Evolutionary conservation across 2,329 filamentous ascomycete genomes (phyloP).

Genomic region (Mariannaea sp.): DNA sequence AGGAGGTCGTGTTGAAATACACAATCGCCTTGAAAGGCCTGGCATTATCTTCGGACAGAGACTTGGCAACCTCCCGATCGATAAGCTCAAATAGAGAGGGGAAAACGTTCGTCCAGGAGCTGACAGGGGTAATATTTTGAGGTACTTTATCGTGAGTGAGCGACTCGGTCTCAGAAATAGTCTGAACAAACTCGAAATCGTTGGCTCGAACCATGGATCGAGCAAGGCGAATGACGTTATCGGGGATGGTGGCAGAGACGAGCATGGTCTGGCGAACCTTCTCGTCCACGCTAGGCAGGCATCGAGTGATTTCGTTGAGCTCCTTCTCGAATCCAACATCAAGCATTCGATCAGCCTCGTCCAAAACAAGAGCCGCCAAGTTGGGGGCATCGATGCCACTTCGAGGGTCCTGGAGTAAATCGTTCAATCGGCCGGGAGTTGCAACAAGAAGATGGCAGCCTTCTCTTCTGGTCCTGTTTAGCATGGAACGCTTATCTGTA

Average conservation of each 20-base stretch:
- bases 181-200: constrained; percentile 88
- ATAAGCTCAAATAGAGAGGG: constrained; percentile 80
- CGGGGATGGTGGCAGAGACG: constrained; percentile 92
- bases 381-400: constrained; percentile 73
- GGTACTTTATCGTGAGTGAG: constrained; percentile 86
- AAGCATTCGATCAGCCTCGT: constrained; percentile 98
- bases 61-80: constrained; percentile 59
- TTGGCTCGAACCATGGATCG: constrained; percentile 74
- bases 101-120: constrained; percentile 74
- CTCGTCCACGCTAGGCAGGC: constrained; percentile 65
- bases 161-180: constrained; percentile 78
- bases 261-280: constrained; percentile 86
- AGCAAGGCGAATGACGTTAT: constrained; percentile 80
- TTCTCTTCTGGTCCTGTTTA: constrained; percentile 68
- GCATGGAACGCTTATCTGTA: constrained; percentile 73
- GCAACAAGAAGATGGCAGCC: constrained; percentile 91
- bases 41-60: constrained; percentile 42
- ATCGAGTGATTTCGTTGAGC: constrained; percentile 62
- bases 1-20: constrained; percentile 81
- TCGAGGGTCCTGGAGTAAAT: constrained; percentile 71
- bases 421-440: constrained; percentile 85
- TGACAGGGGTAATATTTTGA: constrained; percentile 72
- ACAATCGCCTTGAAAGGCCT: constrained; percentile 93
- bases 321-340: constrained; percentile 84
- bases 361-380: constrained; percentile 90